A percentile compares a stretch with the other conserved stretches of the same genome.
These are phyloP conservation scores for Trametes meyenii DNA, from an alignment of 768 basidiomycete species.

Conservation along the genomic window DNA sequence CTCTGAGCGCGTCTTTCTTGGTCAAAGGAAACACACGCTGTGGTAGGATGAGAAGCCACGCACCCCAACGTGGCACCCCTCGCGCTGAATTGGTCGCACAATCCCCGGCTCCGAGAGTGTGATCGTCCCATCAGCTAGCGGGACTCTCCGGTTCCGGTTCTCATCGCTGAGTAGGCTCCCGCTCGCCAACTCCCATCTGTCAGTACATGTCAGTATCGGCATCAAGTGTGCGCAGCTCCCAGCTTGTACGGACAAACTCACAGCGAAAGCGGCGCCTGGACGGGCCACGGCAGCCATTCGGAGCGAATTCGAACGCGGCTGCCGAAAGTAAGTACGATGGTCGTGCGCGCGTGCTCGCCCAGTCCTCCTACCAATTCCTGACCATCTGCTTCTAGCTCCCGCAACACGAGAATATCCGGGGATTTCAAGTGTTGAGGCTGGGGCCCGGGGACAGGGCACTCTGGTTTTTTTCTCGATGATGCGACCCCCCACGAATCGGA, in stretches of 20 bases:
- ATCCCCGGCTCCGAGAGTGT: conserved; percentile 15
- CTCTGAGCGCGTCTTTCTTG: not conserved
- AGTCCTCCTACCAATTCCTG: not conserved
- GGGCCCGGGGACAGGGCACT: not conserved
- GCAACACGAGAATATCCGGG: conserved; percentile 2
- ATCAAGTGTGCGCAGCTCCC: no score
- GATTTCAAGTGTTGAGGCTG: not conserved
- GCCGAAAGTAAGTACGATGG: not conserved
- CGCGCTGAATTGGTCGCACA: conserved; percentile 10
- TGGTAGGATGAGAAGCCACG: conserved; percentile 5
- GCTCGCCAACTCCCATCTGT: no score
- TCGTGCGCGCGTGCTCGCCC: conserved; percentile 4
- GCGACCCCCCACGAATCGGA: no score
- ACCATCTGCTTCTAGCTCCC: conserved; percentile 7
- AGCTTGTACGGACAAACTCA: no score
- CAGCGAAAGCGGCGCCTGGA: not conserved
- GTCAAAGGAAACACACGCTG: not conserved
- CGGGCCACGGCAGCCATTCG: no score
- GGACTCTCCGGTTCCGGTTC: not conserved
- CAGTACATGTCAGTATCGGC: no score
- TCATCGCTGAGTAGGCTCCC: no score
- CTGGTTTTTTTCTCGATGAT: not conserved
- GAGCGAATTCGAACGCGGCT: not conserved
- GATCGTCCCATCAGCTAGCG: conserved; percentile 12
- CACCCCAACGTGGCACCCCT: not conserved